Percentiles rank a stretch among this genome's conserved stretches.
These are phyloP conservation scores for Teunomyces funiuensis DNA, from an alignment of 805 yeast genomes.

Conservation along the genomic window DNA sequence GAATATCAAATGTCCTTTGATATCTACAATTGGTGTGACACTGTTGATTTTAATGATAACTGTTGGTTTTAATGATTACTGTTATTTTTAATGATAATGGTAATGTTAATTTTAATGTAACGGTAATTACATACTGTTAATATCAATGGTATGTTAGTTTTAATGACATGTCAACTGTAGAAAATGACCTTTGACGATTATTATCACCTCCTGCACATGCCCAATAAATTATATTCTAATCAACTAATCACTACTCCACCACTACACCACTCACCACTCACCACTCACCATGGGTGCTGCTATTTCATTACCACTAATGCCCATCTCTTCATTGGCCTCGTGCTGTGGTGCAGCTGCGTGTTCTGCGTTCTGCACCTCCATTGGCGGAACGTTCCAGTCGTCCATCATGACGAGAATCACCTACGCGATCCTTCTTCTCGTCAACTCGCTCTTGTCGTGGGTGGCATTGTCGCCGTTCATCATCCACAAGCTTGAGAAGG, in stretches of 20 bases:
- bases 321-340: slow-evolving; percentile 55
- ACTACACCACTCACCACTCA: not conserved
- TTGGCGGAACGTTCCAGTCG: slow-evolving; percentile 65
- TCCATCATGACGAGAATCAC: slow-evolving; percentile 81
- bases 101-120: no score
- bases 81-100: no score
- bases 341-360: slow-evolving; percentile 76
- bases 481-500: slow-evolving; percentile 65
- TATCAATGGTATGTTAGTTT: no score
- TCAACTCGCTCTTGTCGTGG: slow-evolving; percentile 89
- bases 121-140: no score
- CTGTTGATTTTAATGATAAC: no score
- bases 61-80: no score
- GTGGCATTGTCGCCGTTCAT: slow-evolving; percentile 83
- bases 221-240: not conserved
- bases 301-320: slow-evolving; percentile 69
- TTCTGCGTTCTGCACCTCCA: slow-evolving; percentile 53
- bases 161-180: no score
- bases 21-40: no score
- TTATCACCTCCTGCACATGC: not conserved
- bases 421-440: slow-evolving; percentile 74
- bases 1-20: no score
- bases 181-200: no score
- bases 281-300: slow-evolving; percentile 56
- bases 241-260: not conserved